Percentiles rank a stretch among this genome's conserved stretches.
Evolutionary conservation across 768 basidiomycete species (phyloP).

Genomic region (Leccinum broughii): DNA sequence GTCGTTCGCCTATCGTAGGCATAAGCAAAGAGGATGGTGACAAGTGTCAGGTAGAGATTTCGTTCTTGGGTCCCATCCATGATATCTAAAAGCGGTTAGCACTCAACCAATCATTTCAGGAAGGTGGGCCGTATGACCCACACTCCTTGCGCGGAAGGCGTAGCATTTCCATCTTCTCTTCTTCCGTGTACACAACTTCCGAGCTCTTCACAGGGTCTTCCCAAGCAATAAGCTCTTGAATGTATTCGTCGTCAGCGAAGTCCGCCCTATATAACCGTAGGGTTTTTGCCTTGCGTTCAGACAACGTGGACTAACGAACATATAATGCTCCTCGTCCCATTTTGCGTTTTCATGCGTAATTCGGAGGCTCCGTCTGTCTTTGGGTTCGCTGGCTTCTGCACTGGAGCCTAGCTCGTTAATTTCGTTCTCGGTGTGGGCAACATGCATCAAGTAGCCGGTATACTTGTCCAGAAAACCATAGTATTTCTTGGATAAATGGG

Average conservation of each 20-base stretch:
- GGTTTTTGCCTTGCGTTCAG: neutral
- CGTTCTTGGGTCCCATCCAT: slow-evolving; percentile 54
- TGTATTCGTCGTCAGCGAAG: slow-evolving; percentile 73
- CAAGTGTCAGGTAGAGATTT: slow-evolving; percentile 64
- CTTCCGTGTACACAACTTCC: slow-evolving; percentile 61
- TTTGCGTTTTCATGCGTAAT: slow-evolving; percentile 68
- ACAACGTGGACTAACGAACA: slow-evolving; percentile 47
- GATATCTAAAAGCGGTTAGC: slow-evolving; percentile 51
- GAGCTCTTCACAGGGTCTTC: slow-evolving; percentile 49
- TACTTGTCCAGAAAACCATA: slow-evolving; percentile 82
- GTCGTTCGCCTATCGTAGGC: slow-evolving; percentile 80
- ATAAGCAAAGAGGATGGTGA: slow-evolving; percentile 76
- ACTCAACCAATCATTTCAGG: neutral
- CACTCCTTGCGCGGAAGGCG: slow-evolving; percentile 54
- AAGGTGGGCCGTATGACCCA: slow-evolving; percentile 25
- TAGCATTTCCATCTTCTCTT: slow-evolving; percentile 69
- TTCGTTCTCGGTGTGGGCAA: slow-evolving; percentile 75
- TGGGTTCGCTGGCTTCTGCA: slow-evolving; percentile 54
- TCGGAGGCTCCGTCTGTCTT: slow-evolving; percentile 55
- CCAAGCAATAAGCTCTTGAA: slow-evolving; percentile 71
- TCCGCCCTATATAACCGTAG: slow-evolving; percentile 60
- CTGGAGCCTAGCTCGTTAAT: slow-evolving; percentile 74
- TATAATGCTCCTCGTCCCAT: slow-evolving; percentile 84
- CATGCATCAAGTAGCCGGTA: slow-evolving; percentile 73
- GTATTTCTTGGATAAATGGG: slow-evolving; percentile 43